phyloP scores from a whole-genome alignment of 805 yeast species.

The Nakazawaea siamensis region DNA sequence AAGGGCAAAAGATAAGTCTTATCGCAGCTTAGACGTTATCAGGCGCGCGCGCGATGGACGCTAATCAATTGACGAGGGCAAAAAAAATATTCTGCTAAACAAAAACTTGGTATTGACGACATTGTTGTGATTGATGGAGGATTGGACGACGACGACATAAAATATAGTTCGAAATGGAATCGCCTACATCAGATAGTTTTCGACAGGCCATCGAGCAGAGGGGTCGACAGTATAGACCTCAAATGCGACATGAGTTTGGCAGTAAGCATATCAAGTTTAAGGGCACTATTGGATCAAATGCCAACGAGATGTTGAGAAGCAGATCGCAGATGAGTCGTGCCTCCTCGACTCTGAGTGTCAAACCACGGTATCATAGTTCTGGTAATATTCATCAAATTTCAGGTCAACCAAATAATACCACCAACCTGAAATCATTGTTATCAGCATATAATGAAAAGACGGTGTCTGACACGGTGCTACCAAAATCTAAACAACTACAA shows the following conservation, averaged over 20 bases:
- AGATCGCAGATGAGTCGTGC: constrained; percentile 7
- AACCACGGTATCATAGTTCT: constrained; percentile 5
- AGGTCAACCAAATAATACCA: neutral
- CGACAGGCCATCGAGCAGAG: constrained; percentile 17
- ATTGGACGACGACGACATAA: too few relatives aligned
- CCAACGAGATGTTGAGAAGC: constrained; percentile 6
- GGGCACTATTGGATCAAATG: constrained; percentile 8
- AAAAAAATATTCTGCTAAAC: too few relatives aligned
- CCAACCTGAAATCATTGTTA: constrained; percentile 12
- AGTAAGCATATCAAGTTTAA: constrained; percentile 15
- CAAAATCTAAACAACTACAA: too few relatives aligned
- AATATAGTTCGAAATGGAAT: too few relatives aligned
- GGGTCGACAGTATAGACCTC: constrained; percentile 21
- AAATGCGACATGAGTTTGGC: constrained; percentile 21
- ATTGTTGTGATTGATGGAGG: too few relatives aligned
- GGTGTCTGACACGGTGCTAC: constrained; percentile 19
- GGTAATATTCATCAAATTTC: constrained; percentile 2
- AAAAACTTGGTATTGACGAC: too few relatives aligned
- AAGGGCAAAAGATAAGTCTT: too few relatives aligned
- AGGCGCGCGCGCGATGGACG: too few relatives aligned
- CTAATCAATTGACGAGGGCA: too few relatives aligned
- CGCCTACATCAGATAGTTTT: too few relatives aligned
- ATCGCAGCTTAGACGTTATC: too few relatives aligned
- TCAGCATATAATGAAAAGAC: constrained; percentile 21
- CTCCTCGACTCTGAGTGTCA: constrained; percentile 6